Conservation (phyloP, 1,139 yeast genomes). For the Debaryomycetaceae sp. region DNA sequence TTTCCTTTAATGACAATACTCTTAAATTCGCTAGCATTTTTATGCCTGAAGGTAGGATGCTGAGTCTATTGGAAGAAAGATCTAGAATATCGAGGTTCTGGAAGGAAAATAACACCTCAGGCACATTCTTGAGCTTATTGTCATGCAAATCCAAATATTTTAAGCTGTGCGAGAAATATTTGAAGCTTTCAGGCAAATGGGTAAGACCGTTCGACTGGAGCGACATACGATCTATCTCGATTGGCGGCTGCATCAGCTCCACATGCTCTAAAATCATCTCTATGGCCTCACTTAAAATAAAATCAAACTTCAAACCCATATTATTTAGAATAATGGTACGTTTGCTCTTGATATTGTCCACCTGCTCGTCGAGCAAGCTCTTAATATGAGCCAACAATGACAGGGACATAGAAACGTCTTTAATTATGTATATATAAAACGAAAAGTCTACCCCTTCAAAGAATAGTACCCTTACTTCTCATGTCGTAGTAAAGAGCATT, state of each 20-base stretch:
- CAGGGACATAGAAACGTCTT: slow-evolving; percentile 7
- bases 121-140: slow-evolving; percentile 54
- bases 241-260: slow-evolving; percentile 25
- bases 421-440: neutral
- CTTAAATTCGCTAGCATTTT: slow-evolving; percentile 43
- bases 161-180: slow-evolving; percentile 40
- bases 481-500: neutral
- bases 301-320: slow-evolving; percentile 3
- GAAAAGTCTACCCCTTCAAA: neutral
- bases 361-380: slow-evolving; percentile 22
- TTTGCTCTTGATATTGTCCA: slow-evolving; percentile 19
- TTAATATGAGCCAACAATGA: slow-evolving; percentile 9
- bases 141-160: slow-evolving; percentile 65
- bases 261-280: slow-evolving; percentile 25
- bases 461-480: neutral
- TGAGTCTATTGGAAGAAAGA: slow-evolving; percentile 55
- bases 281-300: slow-evolving; percentile 17
- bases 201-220: slow-evolving; percentile 49
- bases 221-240: slow-evolving; percentile 50
- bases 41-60: slow-evolving; percentile 33
- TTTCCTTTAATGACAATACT: slow-evolving; percentile 62
- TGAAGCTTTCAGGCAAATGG: slow-evolving; percentile 48
- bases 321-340: slow-evolving; percentile 21
- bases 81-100: slow-evolving; percentile 62
- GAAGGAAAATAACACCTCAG: slow-evolving; percentile 41